Evolutionary conservation across 192 early-diverging fungal genomes (phyloP).

Genomic region (Jimgerdemannia lactiflua): DNA sequence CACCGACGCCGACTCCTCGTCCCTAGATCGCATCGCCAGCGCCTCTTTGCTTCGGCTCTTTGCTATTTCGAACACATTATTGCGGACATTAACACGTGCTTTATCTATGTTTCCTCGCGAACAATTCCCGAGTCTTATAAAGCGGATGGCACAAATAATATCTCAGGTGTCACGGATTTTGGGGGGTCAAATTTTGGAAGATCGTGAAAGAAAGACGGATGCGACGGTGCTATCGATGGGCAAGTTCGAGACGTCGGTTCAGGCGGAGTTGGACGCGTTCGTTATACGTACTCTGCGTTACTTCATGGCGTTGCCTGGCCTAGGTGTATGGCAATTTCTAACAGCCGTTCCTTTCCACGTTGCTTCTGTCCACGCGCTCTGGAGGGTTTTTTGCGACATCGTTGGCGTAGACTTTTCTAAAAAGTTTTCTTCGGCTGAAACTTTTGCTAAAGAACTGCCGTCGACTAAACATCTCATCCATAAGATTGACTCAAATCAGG

Average conservation of each 20-base stretch:
- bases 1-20: background rate
- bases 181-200: constrained; percentile 23
- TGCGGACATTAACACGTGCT: constrained; percentile 13
- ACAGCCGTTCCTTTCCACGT: constrained; percentile 21
- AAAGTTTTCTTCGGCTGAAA: background rate
- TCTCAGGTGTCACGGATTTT: constrained; percentile 35
- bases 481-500: constrained; percentile 17
- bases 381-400: constrained; percentile 12
- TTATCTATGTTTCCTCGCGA: constrained; percentile 16
- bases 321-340: constrained; percentile 13
- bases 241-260: constrained; percentile 2
- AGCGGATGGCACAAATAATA: constrained; percentile 32
- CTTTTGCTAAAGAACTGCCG: constrained; percentile 5
- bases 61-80: constrained; percentile 10
- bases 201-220: background rate
- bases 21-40: background rate
- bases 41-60: constrained; percentile 8
- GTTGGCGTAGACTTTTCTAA: constrained; percentile 3
- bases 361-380: constrained; percentile 17
- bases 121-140: constrained; percentile 7
- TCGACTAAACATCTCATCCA: constrained; percentile 5
- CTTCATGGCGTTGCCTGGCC: constrained; percentile 5
- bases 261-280: constrained; percentile 8
- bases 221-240: background rate
- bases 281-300: constrained; percentile 5